Percentiles rank a stretch among this genome's conserved stretches.
Conservation (phyloP, 75 land plant genomes). For the Cupressus sempervirens region DNA sequence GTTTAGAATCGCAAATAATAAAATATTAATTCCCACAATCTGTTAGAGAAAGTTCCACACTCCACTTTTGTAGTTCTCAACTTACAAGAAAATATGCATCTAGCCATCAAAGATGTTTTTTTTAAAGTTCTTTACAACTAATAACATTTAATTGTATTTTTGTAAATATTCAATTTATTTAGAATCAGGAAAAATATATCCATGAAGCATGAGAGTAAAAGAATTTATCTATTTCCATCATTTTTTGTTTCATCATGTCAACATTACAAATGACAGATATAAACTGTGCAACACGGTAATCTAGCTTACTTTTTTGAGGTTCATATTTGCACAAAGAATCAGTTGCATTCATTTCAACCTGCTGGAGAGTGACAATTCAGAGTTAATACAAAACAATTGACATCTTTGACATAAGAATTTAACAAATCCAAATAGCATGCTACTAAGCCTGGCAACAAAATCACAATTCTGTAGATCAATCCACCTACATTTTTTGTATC, state of each 20-base stretch:
- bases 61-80: neutral
- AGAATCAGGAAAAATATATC: neutral
- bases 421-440: neutral
- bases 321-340: conserved; percentile 10
- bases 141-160: neutral
- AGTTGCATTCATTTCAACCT: conserved; percentile 23
- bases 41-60: neutral
- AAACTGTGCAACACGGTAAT: conserved; percentile 62
- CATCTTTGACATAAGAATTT: neutral
- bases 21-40: neutral
- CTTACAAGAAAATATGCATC: neutral
- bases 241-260: conserved; percentile 93
- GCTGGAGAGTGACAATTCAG: neutral
- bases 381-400: neutral
- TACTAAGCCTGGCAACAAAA: neutral
- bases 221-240: conserved; percentile 85
- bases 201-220: neutral
- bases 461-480: neutral
- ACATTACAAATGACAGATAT: conserved; percentile 79
- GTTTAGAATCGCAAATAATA: neutral
- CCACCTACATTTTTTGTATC: conserved; percentile 19
- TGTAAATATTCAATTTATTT: neutral
- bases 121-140: neutral
- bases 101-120: neutral
- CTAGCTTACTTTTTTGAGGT: conserved; percentile 61